Evolutionary conservation across 2,329 filamentous ascomycete genomes (phyloP), one percentile per base, ranked within the genome.

Genomic region (Thielaviopsis musarum): DNA sequence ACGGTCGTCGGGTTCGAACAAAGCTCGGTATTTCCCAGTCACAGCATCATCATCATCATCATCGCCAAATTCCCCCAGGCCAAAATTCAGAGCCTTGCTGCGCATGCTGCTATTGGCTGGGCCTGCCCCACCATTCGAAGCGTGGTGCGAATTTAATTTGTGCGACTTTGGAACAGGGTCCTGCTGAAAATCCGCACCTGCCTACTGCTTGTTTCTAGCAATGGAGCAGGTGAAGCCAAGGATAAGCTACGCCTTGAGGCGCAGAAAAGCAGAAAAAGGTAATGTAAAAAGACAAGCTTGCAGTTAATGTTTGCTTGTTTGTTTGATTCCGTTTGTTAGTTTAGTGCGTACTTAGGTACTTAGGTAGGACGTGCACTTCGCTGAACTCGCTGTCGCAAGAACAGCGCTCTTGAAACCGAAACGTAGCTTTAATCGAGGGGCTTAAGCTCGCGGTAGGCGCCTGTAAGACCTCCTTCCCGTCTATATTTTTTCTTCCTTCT

Each of bases 391-490:
- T 34, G 45, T 49, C 45, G 45, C 45, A 49, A 49, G 5, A 17
- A 19, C n/a, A 19, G 19, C 15, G 15, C 7, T n/a, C 10, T 49
- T 49, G 45, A 49, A 24, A 53, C 49, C 52, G 60, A 59, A 62
- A 62, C 60, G 60, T 62, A 62, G 60, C 60, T 48, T 53, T 52
- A 57, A 59, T 24, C 53, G 52, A 34, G 59, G 54, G 52, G 51
- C 54, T 49, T 19, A 56, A 59, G 58, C 58, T 59, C 21, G 24
- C 15, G 41, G n/a, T 15, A n/a, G 17, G 30, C 52, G 19, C 52
- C 34, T 54, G 7, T 52, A 48, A 24, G 7, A 54, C 12, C 3
- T 7, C 49, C 9, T 22, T 59, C 52, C 9, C 24, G 19, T 26
- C 41, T 13, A 19, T 49, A 19, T 6, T 49, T 26, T 49, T 48